These are phyloP conservation scores for Xylaria flabelliformis DNA, from an alignment of 495 filamentous ascomycete species.

Conservation along the genomic window DNA sequence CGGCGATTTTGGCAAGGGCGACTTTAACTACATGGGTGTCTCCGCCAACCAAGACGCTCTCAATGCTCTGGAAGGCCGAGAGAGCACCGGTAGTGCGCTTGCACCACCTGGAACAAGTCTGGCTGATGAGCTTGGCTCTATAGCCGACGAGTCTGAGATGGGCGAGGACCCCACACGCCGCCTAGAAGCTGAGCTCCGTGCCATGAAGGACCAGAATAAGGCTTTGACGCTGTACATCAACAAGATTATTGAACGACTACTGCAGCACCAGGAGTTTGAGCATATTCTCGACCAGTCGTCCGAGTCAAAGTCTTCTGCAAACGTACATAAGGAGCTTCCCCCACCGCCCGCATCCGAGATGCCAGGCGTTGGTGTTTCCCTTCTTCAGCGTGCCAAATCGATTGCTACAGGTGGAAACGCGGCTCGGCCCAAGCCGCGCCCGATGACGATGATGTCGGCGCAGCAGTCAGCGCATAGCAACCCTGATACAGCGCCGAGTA, in stretches of 20 bases:
- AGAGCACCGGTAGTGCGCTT: slow-evolving; percentile 45
- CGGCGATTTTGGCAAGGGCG: slow-evolving; percentile 86
- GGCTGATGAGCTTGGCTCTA: slow-evolving; percentile 82
- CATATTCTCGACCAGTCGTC: slow-evolving; percentile 81
- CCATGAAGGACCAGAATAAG: slow-evolving; percentile 93
- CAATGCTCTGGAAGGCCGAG: slow-evolving; percentile 60
- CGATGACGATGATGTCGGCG: slow-evolving; percentile 67
- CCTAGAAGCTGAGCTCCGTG: slow-evolving; percentile 77
- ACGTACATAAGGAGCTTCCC: slow-evolving; percentile 84
- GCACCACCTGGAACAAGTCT: slow-evolving; percentile 66
- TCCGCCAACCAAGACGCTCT: slow-evolving; percentile 62
- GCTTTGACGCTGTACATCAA: slow-evolving; percentile 96
- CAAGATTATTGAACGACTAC: slow-evolving; percentile 92
- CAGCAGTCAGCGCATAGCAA: slow-evolving; percentile 57
- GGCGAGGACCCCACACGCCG: slow-evolving; percentile 66
- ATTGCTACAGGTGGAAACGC: slow-evolving; percentile 57
- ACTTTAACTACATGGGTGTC: slow-evolving; percentile 72
- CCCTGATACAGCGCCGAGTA: slow-evolving; percentile 81
- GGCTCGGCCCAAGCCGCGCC: slow-evolving; percentile 55
- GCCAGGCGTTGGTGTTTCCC: slow-evolving; percentile 56
- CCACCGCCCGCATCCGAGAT: slow-evolving; percentile 75
- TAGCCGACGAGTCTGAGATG: slow-evolving; percentile 55
- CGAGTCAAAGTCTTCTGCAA: slow-evolving; percentile 58
- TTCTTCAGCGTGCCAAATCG: slow-evolving; percentile 83
- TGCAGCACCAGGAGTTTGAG: slow-evolving; percentile 94